phyloP scores from a whole-genome alignment of 1,139 yeast genomes.

The Suhomyces chickasaworum region DNA sequence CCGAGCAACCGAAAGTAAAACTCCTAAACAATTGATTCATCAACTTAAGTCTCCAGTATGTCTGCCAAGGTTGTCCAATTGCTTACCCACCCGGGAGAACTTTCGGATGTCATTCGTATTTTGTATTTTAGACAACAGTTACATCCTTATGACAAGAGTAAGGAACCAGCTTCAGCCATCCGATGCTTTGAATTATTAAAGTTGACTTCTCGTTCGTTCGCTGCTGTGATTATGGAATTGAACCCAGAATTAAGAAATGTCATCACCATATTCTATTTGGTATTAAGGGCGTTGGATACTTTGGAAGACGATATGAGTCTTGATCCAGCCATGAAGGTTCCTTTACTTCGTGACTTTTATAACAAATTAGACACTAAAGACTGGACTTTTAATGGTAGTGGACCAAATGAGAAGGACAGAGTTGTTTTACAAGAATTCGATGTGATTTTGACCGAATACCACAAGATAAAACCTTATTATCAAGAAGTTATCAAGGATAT shows the following conservation, averaged over 20 bases:
- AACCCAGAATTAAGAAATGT: conserved; percentile 87
- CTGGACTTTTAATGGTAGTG: conserved; percentile 81
- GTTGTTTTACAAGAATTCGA: conserved; percentile 75
- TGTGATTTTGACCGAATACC: conserved; percentile 65
- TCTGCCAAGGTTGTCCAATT: conserved; percentile 62
- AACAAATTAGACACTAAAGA: conserved; percentile 60
- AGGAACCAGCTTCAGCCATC: conserved; percentile 49
- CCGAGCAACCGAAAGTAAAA: background rate
- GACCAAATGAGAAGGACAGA: conserved; percentile 79
- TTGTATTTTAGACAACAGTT: conserved; percentile 55
- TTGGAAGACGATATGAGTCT: conserved; percentile 96
- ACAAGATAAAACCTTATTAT: conserved; percentile 70
- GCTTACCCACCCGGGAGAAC: conserved; percentile 69
- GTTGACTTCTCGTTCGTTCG: conserved; percentile 85
- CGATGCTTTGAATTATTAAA: conserved; percentile 72
- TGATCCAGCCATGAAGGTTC: conserved; percentile 68
- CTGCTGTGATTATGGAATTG: conserved; percentile 86
- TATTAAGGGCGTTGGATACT: conserved; percentile 91
- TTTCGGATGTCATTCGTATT: conserved; percentile 66
- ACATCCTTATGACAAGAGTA: conserved; percentile 51
- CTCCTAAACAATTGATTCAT: background rate
- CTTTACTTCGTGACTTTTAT: conserved; percentile 70
- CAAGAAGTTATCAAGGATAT: conserved; percentile 78
- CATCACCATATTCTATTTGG: conserved; percentile 78
- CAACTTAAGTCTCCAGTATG: conserved; percentile 39